Base-by-base conservation (phyloP, 1,284 basidiomycete genomes). In the Fomes fomentarius region DNA sequence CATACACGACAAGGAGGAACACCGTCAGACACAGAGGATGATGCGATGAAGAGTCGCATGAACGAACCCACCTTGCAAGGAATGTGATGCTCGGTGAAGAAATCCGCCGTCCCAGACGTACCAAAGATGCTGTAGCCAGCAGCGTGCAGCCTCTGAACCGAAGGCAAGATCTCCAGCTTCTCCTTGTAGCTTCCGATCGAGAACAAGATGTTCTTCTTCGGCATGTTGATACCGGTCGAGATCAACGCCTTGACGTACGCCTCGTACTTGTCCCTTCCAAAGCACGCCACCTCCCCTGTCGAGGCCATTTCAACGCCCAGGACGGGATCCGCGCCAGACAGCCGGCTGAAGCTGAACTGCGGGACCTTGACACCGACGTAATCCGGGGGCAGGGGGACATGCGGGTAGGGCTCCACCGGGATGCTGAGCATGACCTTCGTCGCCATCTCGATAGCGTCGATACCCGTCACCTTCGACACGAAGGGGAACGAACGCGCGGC, bases 271-370 rank as follows among this genome's bases (percentile, higher is more conserved):
- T 99, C 91, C 64, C 83, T 87, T 25, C 97, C 96, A 73, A 99
- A 99, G 74, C 96, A 98, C 34, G 97, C 97, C 26, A 99, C 96
- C 73, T 99, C 96, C 62, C 96, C 96, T 1, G 96, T 99, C n/a
- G 96, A 98, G 15, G 96, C 96, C 96, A 99, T 99, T 79, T 99
- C 96, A 47, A 99, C 96, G 69, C 97, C 97, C n/a, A 99, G 83
- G 19, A 99, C 90, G 15, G 96, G 96, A 72, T 99, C 96, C 28
- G 96, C 96, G 34, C 96, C 96, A 22, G 93, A 95, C 31, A 99
- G 77, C 56, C 96, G 88, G 68, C 90, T 93, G 79, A 98, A 99
- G 64, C 91, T 94, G 84, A 99, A 99, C 74, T 99, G 96, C 24
- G 97, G 96, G 15, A 98, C 96, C 79, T 99, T 99, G 74, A 99